A percentile compares a stretch with the other conserved stretches of the same genome.
Conservation (phyloP, 75 land plant genomes). For the Sequoiadendron giganteum region DNA sequence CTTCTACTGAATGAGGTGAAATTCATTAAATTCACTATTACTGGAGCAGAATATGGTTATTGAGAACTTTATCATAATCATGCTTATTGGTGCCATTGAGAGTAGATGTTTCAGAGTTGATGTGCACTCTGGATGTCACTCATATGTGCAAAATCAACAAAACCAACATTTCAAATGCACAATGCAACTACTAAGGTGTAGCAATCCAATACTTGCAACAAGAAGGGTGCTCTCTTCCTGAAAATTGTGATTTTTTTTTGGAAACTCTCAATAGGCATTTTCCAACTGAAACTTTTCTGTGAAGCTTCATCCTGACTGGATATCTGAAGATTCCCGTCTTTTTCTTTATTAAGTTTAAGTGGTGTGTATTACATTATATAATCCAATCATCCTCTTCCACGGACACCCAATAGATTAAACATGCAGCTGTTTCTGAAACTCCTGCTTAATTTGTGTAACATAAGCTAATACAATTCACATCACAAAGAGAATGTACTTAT, state of each 20-base stretch:
- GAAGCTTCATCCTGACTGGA: too few relatives aligned
- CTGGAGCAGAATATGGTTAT: not conserved
- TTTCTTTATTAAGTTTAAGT: not conserved
- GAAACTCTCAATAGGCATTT: not conserved
- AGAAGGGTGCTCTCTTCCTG: not conserved
- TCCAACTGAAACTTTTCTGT: not conserved
- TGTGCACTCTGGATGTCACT: too few relatives aligned
- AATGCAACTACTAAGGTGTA: not conserved
- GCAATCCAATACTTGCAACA: not conserved
- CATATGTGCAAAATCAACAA: too few relatives aligned
- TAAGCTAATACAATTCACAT: too few relatives aligned
- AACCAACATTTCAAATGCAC: not conserved
- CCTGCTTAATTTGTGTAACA: not conserved
- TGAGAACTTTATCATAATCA: not conserved
- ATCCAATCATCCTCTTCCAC: not conserved
- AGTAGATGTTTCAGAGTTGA: too few relatives aligned
- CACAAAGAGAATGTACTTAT: too few relatives aligned
- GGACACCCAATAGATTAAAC: not conserved
- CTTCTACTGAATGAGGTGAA: not conserved
- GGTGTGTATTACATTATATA: not conserved
- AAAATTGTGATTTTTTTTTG: not conserved
- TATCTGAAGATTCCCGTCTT: not conserved
- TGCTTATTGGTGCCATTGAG: not conserved
- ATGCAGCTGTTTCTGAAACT: not conserved
- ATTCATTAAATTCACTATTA: not conserved